Evolutionary conservation across 768 basidiomycete genomes (phyloP).

Genomic region (Pleurotus citrinopileatus): DNA sequence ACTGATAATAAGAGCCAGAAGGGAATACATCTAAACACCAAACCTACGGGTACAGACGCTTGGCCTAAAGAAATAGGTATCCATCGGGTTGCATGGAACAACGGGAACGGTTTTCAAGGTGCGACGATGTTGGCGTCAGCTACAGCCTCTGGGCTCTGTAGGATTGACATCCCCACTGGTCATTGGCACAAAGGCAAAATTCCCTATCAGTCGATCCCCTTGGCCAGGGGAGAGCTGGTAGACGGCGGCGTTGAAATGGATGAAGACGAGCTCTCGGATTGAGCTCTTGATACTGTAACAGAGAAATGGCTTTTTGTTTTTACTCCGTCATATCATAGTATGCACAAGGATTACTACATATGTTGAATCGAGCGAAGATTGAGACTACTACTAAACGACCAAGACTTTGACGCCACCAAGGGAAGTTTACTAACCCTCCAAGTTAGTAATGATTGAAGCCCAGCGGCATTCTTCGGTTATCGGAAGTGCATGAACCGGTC

Average conservation of each 20-base stretch:
- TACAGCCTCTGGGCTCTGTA: conserved; percentile 80
- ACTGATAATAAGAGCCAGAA: neutral
- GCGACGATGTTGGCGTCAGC: conserved; percentile 70
- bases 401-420: too few relatives aligned
- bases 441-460: too few relatives aligned
- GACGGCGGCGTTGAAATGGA: conserved; percentile 44
- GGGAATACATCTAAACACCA: conserved; percentile 19
- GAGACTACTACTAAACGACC: too few relatives aligned
- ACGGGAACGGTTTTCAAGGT: conserved; percentile 59
- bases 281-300: too few relatives aligned
- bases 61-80: conserved; percentile 82
- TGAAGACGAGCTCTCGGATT: conserved; percentile 10
- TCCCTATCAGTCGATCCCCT: conserved; percentile 63
- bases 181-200: conserved; percentile 64
- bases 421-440: too few relatives aligned
- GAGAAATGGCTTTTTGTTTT: too few relatives aligned
- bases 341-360: too few relatives aligned
- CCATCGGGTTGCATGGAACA: conserved; percentile 81
- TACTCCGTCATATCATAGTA: too few relatives aligned
- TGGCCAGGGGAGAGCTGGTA: conserved; percentile 55
- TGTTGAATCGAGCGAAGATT: too few relatives aligned
- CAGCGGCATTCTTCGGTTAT: too few relatives aligned
- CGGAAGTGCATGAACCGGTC: too few relatives aligned
- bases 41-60: conserved; percentile 50
- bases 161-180: conserved; percentile 82